These are phyloP conservation scores for Eutrema yunnanense DNA, from an alignment of 345 rosid genomes.

Conservation along the genomic window DNA sequence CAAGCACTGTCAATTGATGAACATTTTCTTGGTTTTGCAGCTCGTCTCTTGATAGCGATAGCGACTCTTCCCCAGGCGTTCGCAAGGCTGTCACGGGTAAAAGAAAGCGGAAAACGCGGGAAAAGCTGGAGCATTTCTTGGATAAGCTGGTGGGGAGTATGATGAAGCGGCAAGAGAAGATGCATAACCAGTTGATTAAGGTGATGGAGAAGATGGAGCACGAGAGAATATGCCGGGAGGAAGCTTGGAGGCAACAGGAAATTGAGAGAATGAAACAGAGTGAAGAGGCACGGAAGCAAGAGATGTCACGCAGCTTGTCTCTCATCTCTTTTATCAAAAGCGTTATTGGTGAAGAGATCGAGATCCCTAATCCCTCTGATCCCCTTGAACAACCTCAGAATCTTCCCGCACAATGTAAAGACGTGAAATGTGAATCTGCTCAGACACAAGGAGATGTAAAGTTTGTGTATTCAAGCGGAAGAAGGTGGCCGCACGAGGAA, in stretches of 20 bases:
- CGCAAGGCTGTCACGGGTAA: slow-evolving; percentile 33
- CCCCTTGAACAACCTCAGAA: slow-evolving; percentile 5
- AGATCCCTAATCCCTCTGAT: slow-evolving; percentile 18
- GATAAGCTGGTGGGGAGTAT: slow-evolving; percentile 46
- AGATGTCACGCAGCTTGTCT: slow-evolving; percentile 45
- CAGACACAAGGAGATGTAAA: slow-evolving; percentile 11
- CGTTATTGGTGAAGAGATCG: slow-evolving; percentile 38
- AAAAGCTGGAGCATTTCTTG: slow-evolving; percentile 43
- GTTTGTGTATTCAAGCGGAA: slow-evolving; percentile 23
- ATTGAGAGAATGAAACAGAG: slow-evolving; percentile 54
- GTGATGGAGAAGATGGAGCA: slow-evolving; percentile 59
- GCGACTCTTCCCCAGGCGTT: slow-evolving; percentile 22
- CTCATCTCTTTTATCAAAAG: slow-evolving; percentile 61
- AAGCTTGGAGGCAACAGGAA: slow-evolving; percentile 72
- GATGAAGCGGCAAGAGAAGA: slow-evolving; percentile 74
- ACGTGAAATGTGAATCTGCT: slow-evolving; percentile 8
- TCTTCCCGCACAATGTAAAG: slow-evolving; percentile 22
- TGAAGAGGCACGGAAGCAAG: slow-evolving; percentile 50
- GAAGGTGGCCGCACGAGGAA: slow-evolving; percentile 77
- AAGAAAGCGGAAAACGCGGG: slow-evolving; percentile 48
- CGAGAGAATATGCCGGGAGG: slow-evolving; percentile 61
- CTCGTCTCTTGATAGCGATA: slow-evolving; percentile 39
- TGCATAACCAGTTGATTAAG: slow-evolving; percentile 64
- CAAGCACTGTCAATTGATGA: background rate
- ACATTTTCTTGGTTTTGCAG: slow-evolving; percentile 32